Percentiles rank a stretch among this genome's conserved stretches.
Conservation (phyloP, 2,329 filamentous ascomycete species). For the Dactylella cylindrospora region DNA sequence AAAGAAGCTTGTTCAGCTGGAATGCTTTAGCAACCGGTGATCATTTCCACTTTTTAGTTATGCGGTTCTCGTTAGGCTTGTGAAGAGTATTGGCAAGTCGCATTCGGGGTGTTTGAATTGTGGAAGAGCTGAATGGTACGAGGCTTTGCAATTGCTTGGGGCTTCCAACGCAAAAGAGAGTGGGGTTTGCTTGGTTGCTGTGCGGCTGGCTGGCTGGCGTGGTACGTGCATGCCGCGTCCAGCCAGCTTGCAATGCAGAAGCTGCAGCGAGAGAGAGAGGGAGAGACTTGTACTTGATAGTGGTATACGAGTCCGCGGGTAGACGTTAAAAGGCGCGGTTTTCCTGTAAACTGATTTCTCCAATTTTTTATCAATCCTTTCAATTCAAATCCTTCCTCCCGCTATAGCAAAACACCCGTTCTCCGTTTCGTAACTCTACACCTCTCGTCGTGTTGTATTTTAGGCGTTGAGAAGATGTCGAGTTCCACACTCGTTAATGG, state of each 20-base stretch:
- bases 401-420: not conserved
- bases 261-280: not conserved
- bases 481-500: slow-evolving; percentile 4
- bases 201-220: slow-evolving; percentile 6
- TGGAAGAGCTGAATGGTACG: no score
- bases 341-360: no score
- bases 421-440: not conserved
- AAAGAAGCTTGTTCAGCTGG: no score
- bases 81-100: slow-evolving; percentile 13
- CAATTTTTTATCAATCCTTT: no score
- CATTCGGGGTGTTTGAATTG: slow-evolving; percentile 1
- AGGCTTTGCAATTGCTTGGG: not conserved
- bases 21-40: no score
- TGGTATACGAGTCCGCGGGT: no score
- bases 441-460: slow-evolving; percentile 14
- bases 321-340: no score
- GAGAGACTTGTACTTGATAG: no score
- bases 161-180: slow-evolving; percentile 1
- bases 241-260: not conserved
- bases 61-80: no score
- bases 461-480: not conserved
- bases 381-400: no score
- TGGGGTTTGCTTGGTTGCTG: slow-evolving; percentile 4
- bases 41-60: no score
- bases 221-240: slow-evolving; percentile 9